phyloP scores from a whole-genome alignment of 176 grass and related monocot genomes.

The Luzula sylvatica region DNA sequence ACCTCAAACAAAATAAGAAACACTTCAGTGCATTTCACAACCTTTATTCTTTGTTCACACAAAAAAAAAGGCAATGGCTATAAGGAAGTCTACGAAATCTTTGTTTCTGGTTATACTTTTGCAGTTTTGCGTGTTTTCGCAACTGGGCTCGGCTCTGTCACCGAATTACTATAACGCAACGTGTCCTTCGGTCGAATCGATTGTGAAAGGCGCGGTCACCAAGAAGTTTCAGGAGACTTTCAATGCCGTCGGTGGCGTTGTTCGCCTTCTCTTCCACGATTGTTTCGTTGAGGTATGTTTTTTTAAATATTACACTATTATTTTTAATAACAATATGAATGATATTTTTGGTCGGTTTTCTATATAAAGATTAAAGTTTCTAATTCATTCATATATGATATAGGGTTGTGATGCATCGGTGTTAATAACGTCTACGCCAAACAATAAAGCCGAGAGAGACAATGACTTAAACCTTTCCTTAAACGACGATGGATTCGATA shows the following conservation, averaged over 20 bases:
- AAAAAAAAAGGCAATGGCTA: too few relatives aligned
- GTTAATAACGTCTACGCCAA: slow-evolving; percentile 47
- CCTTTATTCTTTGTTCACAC: too few relatives aligned
- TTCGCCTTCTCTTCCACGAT: slow-evolving; percentile 94
- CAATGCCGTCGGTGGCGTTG: slow-evolving; percentile 30
- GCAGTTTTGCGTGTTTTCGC: background rate
- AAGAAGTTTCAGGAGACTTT: slow-evolving; percentile 24
- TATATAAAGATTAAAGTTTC: too few relatives aligned
- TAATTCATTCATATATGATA: background rate
- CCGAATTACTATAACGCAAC: slow-evolving; percentile 43
- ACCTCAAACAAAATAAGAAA: too few relatives aligned
- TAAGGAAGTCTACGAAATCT: background rate
- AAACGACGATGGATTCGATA: slow-evolving; percentile 57
- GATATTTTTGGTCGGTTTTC: too few relatives aligned
- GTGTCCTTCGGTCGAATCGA: slow-evolving; percentile 57
- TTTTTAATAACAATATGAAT: too few relatives aligned
- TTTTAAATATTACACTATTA: background rate
- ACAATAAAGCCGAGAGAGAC: slow-evolving; percentile 64
- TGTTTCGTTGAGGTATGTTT: slow-evolving; percentile 69
- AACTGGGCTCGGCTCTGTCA: slow-evolving; percentile 33
- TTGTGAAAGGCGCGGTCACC: slow-evolving; percentile 41
- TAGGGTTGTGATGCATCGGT: slow-evolving; percentile 81
- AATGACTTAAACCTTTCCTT: slow-evolving; percentile 46
- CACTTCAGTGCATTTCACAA: too few relatives aligned
- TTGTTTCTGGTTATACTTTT: background rate